Evolutionary conservation across 1,284 basidiomycete genomes (phyloP).

Genomic region (Fomitopsis pinicola): DNA sequence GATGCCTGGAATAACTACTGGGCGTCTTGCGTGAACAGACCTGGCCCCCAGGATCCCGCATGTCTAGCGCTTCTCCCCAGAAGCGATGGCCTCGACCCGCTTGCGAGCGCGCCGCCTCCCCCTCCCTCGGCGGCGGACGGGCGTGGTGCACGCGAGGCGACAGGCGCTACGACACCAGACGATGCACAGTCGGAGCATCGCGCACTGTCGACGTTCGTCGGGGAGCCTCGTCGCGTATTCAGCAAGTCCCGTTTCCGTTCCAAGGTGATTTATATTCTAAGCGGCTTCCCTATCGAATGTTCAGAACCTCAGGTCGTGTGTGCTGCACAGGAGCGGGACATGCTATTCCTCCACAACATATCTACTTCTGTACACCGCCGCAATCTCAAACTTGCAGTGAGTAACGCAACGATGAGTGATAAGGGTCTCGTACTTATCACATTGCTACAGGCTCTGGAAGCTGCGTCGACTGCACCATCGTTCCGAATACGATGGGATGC

Average conservation of each 20-base stretch:
- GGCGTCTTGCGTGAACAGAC: conserved; percentile 28
- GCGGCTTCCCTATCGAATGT: neutral
- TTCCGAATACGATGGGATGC: conserved; percentile 33
- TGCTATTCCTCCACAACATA: conserved; percentile 25
- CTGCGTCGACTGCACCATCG: conserved; percentile 29
- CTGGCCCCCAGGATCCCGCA: conserved; percentile 6
- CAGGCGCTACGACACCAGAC: conserved; percentile 81
- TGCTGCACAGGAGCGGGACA: conserved; percentile 31
- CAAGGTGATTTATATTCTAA: neutral
- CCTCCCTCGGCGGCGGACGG: neutral
- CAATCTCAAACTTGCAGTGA: conserved; percentile 34
- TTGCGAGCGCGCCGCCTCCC: neutral
- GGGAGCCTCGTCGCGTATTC: conserved; percentile 6
- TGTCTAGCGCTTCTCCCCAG: conserved; percentile 8
- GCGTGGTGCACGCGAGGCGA: neutral
- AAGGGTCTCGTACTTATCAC: neutral
- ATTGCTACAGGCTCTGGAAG: conserved; percentile 33
- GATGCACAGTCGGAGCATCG: conserved; percentile 54
- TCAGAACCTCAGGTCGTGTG: conserved; percentile 25
- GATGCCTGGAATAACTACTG: conserved; percentile 32
- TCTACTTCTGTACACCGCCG: conserved; percentile 30
- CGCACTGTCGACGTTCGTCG: neutral
- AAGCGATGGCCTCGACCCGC: neutral
- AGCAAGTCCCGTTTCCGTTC: conserved; percentile 1
- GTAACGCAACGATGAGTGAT: conserved; percentile 12